Evolutionary conservation across 441 rosid species (phyloP), one percentile per base, ranked within the genome.

Genomic region (Gossypium armourianum): DNA sequence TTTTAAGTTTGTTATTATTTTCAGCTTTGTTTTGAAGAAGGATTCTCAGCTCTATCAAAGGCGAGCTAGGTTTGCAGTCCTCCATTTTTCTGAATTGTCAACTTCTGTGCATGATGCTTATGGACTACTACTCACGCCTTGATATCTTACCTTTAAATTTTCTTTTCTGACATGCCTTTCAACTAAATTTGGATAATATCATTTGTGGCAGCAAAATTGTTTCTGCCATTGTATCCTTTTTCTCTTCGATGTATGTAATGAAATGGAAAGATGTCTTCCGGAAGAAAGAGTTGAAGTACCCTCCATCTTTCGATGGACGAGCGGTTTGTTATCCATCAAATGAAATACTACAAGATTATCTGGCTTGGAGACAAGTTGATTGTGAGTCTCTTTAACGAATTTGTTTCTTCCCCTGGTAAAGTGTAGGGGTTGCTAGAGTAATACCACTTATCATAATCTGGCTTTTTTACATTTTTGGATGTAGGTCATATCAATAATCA

Each of bases 331-430:
- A 93, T 73, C 98, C 97, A 45, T 85, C 96, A 47, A 55, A 79
- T 63, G 82, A 87, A 73, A 88, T 90, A 76, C 87, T 93, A 72
- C 82, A 72, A 75, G 93, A 93, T 82, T 93, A 93, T 84, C 78
- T 91, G 56, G 84, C 97, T 9, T 91, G 98, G 98, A 85, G 98
- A 80, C 97, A 93, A 87, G 97, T 91, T 75, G 98, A 93, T 78
- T 93, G 98, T 93, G 76, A 91, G 98, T 86, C 57, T 55, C 55
- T 15, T 69, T 58, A 15, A 28, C 50, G n/a, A 71, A 69, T 7
- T 57, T 17, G 59, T 49, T 53, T n/a, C 16, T 67, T 21, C 53
- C 71, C 71, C 40, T 19, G 6, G 26, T 21, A 43, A 43, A 63
- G 4, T 16, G 49, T 28, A 60, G 19, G 45, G 52, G 5, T n/a